These are phyloP conservation scores for Neurospora sp. DNA, from an alignment of 495 filamentous ascomycete genomes.

Conservation along the genomic window DNA sequence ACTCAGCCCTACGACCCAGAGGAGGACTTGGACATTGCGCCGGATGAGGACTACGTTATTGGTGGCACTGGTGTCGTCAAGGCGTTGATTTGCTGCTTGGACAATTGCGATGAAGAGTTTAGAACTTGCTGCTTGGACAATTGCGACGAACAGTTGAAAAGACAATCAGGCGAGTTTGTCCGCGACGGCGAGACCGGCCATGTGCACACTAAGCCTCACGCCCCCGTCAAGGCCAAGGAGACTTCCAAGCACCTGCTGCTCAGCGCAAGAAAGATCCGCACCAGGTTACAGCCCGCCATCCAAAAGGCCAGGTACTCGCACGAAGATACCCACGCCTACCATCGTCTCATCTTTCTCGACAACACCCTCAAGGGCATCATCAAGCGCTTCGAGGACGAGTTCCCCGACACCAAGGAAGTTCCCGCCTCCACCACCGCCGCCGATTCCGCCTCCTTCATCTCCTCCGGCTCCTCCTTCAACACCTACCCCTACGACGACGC, in stretches of 20 bases:
- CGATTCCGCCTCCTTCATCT: conserved; percentile 8
- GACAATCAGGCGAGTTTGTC: conserved; percentile 35
- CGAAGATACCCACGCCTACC: conserved; percentile 55
- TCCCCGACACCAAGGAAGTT: conserved; percentile 69
- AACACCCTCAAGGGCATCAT: conserved; percentile 84
- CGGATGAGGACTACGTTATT: conserved; percentile 91
- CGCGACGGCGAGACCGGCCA: conserved; percentile 28
- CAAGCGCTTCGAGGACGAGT: conserved; percentile 89
- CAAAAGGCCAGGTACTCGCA: conserved; percentile 51
- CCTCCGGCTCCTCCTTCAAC: conserved; percentile 12
- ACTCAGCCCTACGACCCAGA: conserved; percentile 34
- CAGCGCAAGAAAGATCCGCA: conserved; percentile 79
- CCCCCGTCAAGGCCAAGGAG: conserved; percentile 63
- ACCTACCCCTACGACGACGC: conserved; percentile 26
- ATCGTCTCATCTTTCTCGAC: conserved; percentile 81
- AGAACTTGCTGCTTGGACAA: conserved; percentile 70
- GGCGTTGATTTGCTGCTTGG: conserved; percentile 79
- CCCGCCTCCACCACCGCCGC: conserved; percentile 12
- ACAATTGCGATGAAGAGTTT: conserved; percentile 56
- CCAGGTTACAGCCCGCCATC: conserved; percentile 74
- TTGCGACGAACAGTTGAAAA: conserved; percentile 45
- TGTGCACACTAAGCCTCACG: conserved; percentile 4
- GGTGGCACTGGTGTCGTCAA: conserved; percentile 93
- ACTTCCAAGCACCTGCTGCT: conserved; percentile 83
- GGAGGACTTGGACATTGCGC: conserved; percentile 60